Percentiles rank a stretch among this genome's conserved stretches.
These are phyloP conservation scores for Lentinula boryana DNA, from an alignment of 768 basidiomycete genomes.

Conservation along the genomic window DNA sequence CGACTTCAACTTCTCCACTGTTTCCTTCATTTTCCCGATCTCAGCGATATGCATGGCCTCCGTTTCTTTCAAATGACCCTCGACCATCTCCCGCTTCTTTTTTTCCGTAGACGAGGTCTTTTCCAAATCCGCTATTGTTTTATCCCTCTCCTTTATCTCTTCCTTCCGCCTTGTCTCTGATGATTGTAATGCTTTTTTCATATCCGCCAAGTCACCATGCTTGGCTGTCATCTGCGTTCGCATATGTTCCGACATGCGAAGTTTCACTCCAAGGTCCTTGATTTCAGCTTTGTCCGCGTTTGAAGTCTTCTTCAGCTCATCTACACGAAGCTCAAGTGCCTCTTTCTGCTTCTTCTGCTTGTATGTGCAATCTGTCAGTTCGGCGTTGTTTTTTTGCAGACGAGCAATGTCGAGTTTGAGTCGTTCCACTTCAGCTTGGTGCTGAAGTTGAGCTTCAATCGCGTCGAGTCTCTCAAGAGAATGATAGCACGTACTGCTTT, in stretches of 20 bases:
- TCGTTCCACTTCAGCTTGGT: constrained; percentile 53
- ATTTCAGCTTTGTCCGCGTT: constrained; percentile 51
- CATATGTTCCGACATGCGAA: constrained; percentile 55
- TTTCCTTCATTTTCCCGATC: constrained; percentile 23
- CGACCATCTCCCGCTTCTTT: constrained; percentile 41
- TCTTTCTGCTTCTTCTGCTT: constrained; percentile 62
- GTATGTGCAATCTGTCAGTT: constrained; percentile 48
- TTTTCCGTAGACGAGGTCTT: constrained; percentile 42
- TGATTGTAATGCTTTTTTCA: constrained; percentile 42
- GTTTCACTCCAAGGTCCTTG: constrained; percentile 55
- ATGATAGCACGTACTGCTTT: constrained; percentile 40
- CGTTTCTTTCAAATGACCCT: constrained; percentile 37
- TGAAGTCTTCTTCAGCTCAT: constrained; percentile 51
- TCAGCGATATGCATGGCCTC: constrained; percentile 38
- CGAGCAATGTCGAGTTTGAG: constrained; percentile 51
- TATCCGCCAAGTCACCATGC: constrained; percentile 44
- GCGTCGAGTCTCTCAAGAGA: neutral
- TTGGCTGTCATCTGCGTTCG: constrained; percentile 43
- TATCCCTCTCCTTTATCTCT: constrained; percentile 51
- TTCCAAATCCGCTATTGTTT: constrained; percentile 50
- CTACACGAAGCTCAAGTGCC: constrained; percentile 48
- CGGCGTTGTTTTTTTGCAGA: constrained; percentile 38
- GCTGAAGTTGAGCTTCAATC: constrained; percentile 28
- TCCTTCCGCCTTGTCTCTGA: constrained; percentile 46
- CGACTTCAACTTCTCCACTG: constrained; percentile 26